Base-by-base conservation (phyloP, 139 green algal genomes). In the Desmodesmus armatus region DNA sequence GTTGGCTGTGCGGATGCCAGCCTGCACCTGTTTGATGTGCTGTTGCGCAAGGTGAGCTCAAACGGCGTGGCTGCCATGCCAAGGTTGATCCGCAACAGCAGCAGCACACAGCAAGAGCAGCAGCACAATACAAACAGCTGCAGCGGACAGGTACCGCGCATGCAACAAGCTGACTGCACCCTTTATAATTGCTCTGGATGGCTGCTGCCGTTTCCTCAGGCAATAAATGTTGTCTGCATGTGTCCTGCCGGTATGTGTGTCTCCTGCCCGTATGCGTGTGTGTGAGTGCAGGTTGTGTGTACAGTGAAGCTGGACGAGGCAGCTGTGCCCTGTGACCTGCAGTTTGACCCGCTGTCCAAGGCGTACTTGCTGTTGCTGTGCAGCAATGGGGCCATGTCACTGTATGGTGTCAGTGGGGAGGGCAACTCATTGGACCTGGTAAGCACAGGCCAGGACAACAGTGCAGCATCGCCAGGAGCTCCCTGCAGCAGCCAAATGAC, bases 341-440 rank as follows among this genome's bases (percentile, higher is more conserved):
- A 88, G 79, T 90, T 85, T 53, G 87, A 88, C 82, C 82, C 63
- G 29, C 49, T 83, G 21, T 90, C 86, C 40, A 82, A 77, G 49
- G 66, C 78, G 43, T 90, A 90, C 74, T 27, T 87, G n/a, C 65
- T 90, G 33, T 15, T 87, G 60, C 31, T 63, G 69, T 80, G 71
- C 70, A 35, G 71, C 39, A 80, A 87, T 72, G 82, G 82, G 25
- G 29, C 53, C 35, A 87, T 78, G 11, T 51, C 11, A 2, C 43
- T 87, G 29, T 78, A 87, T 25, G 82, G 58, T 37, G 29, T 82
- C 39, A 63, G 29, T 27, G 51, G 83, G n/a, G 71, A 80, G 19
- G 9, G 65, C 2, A n/a, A 63, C 7, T 25, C 73, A 35, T 31
- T 80, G 3, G 67, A 15, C 23, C 47, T 69, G 73, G 73, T 80